These are phyloP conservation scores for Sanghuangporus baumii DNA, from an alignment of 1,284 basidiomycete genomes.

Conservation along the genomic window DNA sequence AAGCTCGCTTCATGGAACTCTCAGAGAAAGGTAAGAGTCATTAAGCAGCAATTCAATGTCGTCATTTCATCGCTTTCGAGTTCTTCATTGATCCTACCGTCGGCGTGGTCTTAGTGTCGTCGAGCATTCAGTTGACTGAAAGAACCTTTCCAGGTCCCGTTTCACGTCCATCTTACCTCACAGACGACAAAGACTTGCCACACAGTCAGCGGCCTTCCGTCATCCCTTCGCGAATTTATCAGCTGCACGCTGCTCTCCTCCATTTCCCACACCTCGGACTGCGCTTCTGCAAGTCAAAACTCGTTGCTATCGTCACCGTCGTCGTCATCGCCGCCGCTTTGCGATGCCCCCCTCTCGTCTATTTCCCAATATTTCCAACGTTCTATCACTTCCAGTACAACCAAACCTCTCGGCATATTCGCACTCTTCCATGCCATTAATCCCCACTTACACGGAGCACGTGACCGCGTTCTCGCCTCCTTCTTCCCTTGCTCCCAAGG, in stretches of 20 bases:
- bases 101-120: background rate
- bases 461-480: conserved; percentile 8
- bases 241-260: background rate
- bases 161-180: conserved; percentile 12
- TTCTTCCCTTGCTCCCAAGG: conserved; percentile 3
- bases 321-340: background rate
- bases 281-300: background rate
- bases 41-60: too few species aligned
- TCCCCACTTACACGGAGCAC: conserved; percentile 3
- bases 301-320: background rate
- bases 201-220: conserved; percentile 15
- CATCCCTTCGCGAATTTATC: conserved; percentile 10
- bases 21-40: conserved; percentile 3
- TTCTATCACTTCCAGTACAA: background rate
- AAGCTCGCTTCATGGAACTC: conserved; percentile 11
- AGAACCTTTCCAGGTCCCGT: background rate
- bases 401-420: conserved; percentile 14
- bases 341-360: background rate
- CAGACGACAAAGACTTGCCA: conserved; percentile 16
- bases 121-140: background rate
- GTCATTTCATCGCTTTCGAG: background rate
- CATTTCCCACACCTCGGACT: background rate
- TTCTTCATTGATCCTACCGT: background rate
- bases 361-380: too few species aligned
- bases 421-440: conserved; percentile 13